Evolutionary conservation across 768 basidiomycete genomes (phyloP).

Genomic region (Kwoniella heveanensis): DNA sequence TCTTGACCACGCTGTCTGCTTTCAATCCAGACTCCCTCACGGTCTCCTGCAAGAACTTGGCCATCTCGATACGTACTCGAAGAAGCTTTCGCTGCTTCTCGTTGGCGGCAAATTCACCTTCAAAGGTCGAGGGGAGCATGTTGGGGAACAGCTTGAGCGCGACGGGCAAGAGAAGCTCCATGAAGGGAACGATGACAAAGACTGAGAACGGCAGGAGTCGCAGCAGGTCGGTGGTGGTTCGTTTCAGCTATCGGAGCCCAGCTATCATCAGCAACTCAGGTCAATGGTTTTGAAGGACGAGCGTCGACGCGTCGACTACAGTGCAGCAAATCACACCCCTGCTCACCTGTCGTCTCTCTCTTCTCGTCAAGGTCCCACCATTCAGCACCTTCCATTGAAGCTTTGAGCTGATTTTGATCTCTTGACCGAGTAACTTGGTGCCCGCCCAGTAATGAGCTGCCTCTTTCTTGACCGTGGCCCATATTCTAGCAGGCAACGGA

Average conservation of each 20-base stretch:
- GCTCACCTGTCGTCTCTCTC: slow-evolving; percentile 86
- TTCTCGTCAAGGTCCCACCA: slow-evolving; percentile 84
- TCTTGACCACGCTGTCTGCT: slow-evolving; percentile 84
- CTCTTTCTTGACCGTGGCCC: slow-evolving; percentile 95
- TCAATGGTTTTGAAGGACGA: too few relatives aligned
- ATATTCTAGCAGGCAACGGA: slow-evolving; percentile 62
- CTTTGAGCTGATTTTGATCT: slow-evolving; percentile 83
- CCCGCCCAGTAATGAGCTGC: slow-evolving; percentile 97
- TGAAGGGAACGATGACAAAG: slow-evolving; percentile 94
- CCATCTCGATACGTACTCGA: slow-evolving; percentile 94
- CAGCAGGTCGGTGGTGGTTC: slow-evolving; percentile 89
- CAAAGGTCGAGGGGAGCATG: slow-evolving; percentile 97
- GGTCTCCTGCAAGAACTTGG: slow-evolving; percentile 98
- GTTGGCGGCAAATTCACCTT: slow-evolving; percentile 93
- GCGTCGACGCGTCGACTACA: too few relatives aligned
- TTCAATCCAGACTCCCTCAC: slow-evolving; percentile 90
- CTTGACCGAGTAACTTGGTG: slow-evolving; percentile 86
- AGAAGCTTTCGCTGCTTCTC: slow-evolving; percentile 96
- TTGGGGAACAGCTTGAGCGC: slow-evolving; percentile 96
- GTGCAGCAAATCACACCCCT: not conserved
- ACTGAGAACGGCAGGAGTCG: slow-evolving; percentile 93
- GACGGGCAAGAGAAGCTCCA: slow-evolving; percentile 94
- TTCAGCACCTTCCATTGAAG: slow-evolving; percentile 90
- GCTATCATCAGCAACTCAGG: not conserved
- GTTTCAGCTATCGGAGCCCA: slow-evolving; percentile 65